A percentile compares a stretch with the other conserved stretches of the same genome.
Evolutionary conservation across 495 filamentous ascomycete genomes (phyloP).

Genomic region (Achaetomiella virescens): DNA sequence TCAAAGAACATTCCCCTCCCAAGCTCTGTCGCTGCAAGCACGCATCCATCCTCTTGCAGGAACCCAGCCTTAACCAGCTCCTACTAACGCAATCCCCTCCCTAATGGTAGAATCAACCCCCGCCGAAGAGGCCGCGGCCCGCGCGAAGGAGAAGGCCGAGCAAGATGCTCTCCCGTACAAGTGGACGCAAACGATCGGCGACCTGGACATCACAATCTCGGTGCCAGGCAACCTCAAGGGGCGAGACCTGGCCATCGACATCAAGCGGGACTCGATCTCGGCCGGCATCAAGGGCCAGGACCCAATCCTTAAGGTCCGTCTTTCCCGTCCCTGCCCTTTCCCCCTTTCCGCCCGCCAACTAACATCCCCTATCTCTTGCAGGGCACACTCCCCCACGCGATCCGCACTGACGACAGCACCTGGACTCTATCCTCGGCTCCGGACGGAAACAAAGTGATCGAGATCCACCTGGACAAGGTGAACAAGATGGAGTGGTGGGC

Average conservation of each 20-base stretch:
- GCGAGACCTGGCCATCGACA: conserved; percentile 74
- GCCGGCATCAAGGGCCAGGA: conserved; percentile 86
- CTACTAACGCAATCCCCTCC: conserved; percentile 20
- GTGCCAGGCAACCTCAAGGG: conserved; percentile 76
- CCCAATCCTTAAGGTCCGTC: conserved; percentile 71
- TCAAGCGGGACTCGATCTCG: conserved; percentile 71
- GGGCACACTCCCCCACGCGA: conserved; percentile 78
- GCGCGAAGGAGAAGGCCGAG: conserved; percentile 74
- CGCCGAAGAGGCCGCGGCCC: conserved; percentile 62
- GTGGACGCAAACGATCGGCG: conserved; percentile 93
- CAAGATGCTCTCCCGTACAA: conserved; percentile 93
- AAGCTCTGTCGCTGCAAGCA: too few species aligned
- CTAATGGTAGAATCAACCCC: conserved; percentile 42
- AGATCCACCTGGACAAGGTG: conserved; percentile 89
- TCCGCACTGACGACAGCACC: conserved; percentile 78
- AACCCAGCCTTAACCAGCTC: neutral
- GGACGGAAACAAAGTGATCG: conserved; percentile 54
- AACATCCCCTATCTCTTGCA: conserved; percentile 28
- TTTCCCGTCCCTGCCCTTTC: neutral
- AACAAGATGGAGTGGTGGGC: conserved; percentile 99
- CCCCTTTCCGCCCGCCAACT: neutral
- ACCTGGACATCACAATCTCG: conserved; percentile 70
- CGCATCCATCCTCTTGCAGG: too few species aligned
- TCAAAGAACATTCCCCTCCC: too few species aligned
- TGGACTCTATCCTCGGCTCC: conserved; percentile 81